A percentile compares a stretch with the other conserved stretches of the same genome.
These are phyloP conservation scores for Sporothrix globosa DNA, from an alignment of 2,329 filamentous ascomycete genomes.

Conservation along the genomic window DNA sequence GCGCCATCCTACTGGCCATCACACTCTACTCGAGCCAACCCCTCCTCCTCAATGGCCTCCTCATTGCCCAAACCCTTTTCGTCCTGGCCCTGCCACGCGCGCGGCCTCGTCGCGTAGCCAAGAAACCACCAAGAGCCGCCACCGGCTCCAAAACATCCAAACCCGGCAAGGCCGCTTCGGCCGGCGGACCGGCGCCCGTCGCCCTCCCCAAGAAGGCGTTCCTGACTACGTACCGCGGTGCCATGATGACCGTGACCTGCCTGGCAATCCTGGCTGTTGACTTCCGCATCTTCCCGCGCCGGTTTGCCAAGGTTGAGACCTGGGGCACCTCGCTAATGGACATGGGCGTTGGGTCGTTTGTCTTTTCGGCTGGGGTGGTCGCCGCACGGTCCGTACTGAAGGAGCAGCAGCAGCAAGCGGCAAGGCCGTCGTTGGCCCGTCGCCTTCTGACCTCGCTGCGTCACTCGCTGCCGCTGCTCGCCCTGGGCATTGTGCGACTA, in stretches of 20 bases:
- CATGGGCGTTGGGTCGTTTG: slow-evolving; percentile 93
- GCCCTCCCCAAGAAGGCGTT: slow-evolving; percentile 83
- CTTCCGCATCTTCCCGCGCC: slow-evolving; percentile 87
- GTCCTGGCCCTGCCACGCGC: slow-evolving; percentile 58
- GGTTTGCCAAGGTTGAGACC: slow-evolving; percentile 98
- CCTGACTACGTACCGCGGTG: slow-evolving; percentile 85
- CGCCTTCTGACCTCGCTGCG: slow-evolving; percentile 70
- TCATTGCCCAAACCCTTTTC: slow-evolving; percentile 71
- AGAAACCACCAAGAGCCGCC: slow-evolving; percentile 51
- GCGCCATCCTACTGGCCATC: slow-evolving; percentile 77
- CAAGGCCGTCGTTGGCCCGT: slow-evolving; percentile 50
- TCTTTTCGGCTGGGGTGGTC: slow-evolving; percentile 92
- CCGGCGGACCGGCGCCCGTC: slow-evolving; percentile 33
- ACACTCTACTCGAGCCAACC: slow-evolving; percentile 81
- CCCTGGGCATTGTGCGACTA: slow-evolving; percentile 78
- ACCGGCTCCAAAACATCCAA: not conserved
- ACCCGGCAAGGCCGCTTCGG: slow-evolving; percentile 43
- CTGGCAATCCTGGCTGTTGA: slow-evolving; percentile 95
- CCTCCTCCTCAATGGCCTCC: slow-evolving; percentile 71
- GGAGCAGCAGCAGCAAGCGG: slow-evolving; percentile 50
- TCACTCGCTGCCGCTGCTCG: slow-evolving; percentile 80
- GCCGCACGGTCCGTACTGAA: slow-evolving; percentile 80
- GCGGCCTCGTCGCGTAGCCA: slow-evolving; percentile 39
- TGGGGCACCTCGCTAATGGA: slow-evolving; percentile 99
- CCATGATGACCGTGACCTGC: slow-evolving; percentile 89